phyloP scores from a whole-genome alignment of 768 basidiomycete genomes.

The Naematelia aurantialba region DNA sequence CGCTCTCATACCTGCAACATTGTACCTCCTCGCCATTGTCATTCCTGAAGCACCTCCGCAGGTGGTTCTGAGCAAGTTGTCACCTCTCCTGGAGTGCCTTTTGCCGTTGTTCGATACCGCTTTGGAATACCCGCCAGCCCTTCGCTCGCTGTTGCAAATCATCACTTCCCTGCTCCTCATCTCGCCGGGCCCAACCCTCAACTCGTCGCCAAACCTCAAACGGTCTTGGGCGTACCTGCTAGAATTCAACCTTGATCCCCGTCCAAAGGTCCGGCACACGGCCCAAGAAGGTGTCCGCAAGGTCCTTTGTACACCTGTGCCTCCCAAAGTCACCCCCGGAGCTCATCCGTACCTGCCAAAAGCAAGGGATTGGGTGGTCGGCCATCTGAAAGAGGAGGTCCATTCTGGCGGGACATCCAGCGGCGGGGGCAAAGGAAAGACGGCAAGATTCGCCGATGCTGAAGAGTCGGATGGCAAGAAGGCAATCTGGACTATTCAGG shows the following conservation, averaged over 20 bases:
- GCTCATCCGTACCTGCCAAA: conserved; percentile 81
- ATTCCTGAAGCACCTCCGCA: conserved; percentile 71
- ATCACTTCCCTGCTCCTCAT: conserved; percentile 66
- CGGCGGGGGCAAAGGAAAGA: conserved; percentile 58
- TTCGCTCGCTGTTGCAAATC: conserved; percentile 80
- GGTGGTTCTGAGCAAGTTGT: conserved; percentile 74
- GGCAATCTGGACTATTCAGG: conserved; percentile 58
- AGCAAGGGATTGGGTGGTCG: conserved; percentile 73
- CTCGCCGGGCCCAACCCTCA: conserved; percentile 70
- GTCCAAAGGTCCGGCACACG: conserved; percentile 90
- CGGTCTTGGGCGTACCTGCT: conserved; percentile 82
- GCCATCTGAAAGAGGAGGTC: conserved; percentile 64
- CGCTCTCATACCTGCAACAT: conserved; percentile 72
- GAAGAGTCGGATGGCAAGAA: conserved; percentile 64
- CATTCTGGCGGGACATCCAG: conserved; percentile 48
- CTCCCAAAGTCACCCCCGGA: conserved; percentile 59
- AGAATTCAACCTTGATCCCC: conserved; percentile 74
- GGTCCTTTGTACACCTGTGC: conserved; percentile 69
- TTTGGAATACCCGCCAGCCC: conserved; percentile 58
- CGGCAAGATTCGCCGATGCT: conserved; percentile 56
- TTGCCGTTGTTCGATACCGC: conserved; percentile 75
- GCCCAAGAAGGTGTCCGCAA: conserved; percentile 81
- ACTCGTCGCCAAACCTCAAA: conserved; percentile 58
- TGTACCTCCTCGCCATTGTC: conserved; percentile 78
- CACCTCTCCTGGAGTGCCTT: conserved; percentile 67